A percentile compares a stretch with the other conserved stretches of the same genome.
These are phyloP conservation scores for Bertia moriformis DNA, from an alignment of 2,329 filamentous ascomycete genomes.

Conservation along the genomic window DNA sequence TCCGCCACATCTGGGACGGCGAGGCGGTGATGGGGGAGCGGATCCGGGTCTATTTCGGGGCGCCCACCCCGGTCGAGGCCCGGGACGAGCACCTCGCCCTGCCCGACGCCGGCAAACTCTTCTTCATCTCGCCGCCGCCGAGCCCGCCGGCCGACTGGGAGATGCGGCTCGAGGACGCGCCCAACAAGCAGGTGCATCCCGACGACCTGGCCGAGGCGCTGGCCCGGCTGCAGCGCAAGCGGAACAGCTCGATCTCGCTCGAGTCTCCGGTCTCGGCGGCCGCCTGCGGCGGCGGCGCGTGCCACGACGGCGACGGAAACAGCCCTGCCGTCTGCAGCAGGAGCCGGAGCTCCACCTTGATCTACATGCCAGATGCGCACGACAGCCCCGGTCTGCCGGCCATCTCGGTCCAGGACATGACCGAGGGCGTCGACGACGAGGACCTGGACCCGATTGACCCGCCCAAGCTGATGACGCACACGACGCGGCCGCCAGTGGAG, in stretches of 20 bases:
- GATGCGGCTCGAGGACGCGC: conserved; percentile 51
- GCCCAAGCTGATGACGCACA: conserved; percentile 35
- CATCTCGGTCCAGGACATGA: conserved; percentile 55
- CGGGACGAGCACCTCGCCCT: conserved; percentile 46
- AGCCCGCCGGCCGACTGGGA: conserved; percentile 58
- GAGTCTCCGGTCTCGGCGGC: conserved; percentile 24
- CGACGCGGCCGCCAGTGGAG: conserved; percentile 48
- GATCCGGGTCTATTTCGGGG: conserved; percentile 56
- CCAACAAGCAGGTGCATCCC: conserved; percentile 56
- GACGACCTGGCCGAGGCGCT: conserved; percentile 55
- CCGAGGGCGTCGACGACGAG: conserved; percentile 32
- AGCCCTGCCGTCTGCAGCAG: too few relatives aligned
- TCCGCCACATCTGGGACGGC: conserved; percentile 61
- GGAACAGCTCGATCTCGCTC: conserved; percentile 6
- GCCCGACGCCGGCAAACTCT: conserved; percentile 55
- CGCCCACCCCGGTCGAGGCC: conserved; percentile 38
- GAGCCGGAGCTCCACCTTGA: conserved; percentile 50
- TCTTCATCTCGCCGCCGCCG: conserved; percentile 59
- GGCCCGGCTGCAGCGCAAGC: conserved; percentile 38
- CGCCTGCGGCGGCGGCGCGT: conserved; percentile 11
- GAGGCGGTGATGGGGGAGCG: conserved; percentile 58
- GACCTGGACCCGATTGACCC: conserved; percentile 23
- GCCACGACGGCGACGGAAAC: conserved; percentile 8
- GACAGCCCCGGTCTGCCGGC: conserved; percentile 42
- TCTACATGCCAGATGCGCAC: conserved; percentile 47